Conservation (phyloP, 1,284 basidiomycete species). For the Ceratobasidium sp. region DNA sequence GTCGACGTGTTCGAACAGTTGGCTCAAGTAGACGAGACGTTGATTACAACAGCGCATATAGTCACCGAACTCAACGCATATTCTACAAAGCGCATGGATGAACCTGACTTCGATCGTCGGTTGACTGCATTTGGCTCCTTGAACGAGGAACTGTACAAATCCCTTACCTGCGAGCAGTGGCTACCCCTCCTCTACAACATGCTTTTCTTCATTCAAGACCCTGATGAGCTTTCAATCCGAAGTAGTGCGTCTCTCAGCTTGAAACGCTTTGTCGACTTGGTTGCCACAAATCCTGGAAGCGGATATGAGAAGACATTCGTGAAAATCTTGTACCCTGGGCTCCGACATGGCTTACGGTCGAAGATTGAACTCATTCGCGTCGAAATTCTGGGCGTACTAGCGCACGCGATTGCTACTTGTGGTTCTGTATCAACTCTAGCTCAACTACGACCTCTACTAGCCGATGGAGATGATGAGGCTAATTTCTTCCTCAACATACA, state of each 20-base stretch:
- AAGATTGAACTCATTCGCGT: constrained; percentile 90
- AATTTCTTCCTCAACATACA: constrained; percentile 97
- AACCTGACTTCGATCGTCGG: constrained; percentile 93
- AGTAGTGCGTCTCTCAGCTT: constrained; percentile 84
- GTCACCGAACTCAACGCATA: constrained; percentile 87
- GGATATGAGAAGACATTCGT: constrained; percentile 67
- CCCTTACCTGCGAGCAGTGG: constrained; percentile 77
- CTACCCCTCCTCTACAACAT: constrained; percentile 86
- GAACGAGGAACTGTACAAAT: constrained; percentile 72
- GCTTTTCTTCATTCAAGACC: constrained; percentile 89
- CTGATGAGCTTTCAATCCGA: constrained; percentile 89
- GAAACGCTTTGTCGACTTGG: constrained; percentile 80
- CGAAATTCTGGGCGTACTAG: constrained; percentile 86
- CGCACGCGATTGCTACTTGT: constrained; percentile 80
- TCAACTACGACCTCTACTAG: constrained; percentile 87
- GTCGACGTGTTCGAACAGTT: constrained; percentile 75
- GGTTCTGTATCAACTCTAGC: constrained; percentile 71
- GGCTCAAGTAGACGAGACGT: constrained; percentile 65
- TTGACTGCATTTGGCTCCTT: constrained; percentile 82
- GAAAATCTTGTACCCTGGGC: constrained; percentile 79
- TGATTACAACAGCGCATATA: constrained; percentile 68
- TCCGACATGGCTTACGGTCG: constrained; percentile 86
- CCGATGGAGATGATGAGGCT: constrained; percentile 92
- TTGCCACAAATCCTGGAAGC: constrained; percentile 52
- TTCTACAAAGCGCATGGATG: constrained; percentile 84